These are phyloP conservation scores for Exophiala calicioides DNA, from an alignment of 2,329 filamentous ascomycete species.

Conservation along the genomic window DNA sequence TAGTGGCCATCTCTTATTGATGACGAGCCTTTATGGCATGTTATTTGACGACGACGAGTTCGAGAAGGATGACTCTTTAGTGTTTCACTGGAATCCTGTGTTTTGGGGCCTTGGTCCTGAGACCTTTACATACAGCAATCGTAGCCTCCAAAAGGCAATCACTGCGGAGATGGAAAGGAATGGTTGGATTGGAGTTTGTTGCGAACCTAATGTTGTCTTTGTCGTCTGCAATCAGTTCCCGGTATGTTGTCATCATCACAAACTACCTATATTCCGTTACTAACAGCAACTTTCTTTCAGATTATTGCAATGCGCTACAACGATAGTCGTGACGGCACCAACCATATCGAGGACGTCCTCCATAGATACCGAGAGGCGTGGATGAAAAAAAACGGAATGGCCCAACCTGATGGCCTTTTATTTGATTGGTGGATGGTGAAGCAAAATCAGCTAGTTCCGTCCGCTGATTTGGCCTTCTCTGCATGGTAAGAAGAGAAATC, in stretches of 20 bases:
- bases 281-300: conserved; percentile 28
- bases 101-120: conserved; percentile 43
- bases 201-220: conserved; percentile 42
- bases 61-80: conserved; percentile 37
- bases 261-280: too few species aligned
- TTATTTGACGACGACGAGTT: conserved; percentile 46
- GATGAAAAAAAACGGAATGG: conserved; percentile 36
- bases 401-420: conserved; percentile 34
- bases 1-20: conserved; percentile 43
- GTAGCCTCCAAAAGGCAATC: conserved; percentile 39
- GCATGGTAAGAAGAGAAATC: conserved; percentile 38
- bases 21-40: conserved; percentile 45
- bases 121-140: conserved; percentile 38
- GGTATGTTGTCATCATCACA: conserved; percentile 31
- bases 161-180: conserved; percentile 42
- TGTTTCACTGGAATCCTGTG: conserved; percentile 44
- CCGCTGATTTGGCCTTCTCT: conserved; percentile 29
- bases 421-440: conserved; percentile 32
- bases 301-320: conserved; percentile 43
- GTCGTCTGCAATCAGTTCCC: conserved; percentile 49
- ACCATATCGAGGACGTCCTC: conserved; percentile 37
- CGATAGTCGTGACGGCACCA: conserved; percentile 39
- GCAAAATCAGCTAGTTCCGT: conserved; percentile 31
- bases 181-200: conserved; percentile 45
- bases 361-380: conserved; percentile 42